phyloP scores from a whole-genome alignment of 805 yeast genomes.

The Helenozyma baotianmanensis region DNA sequence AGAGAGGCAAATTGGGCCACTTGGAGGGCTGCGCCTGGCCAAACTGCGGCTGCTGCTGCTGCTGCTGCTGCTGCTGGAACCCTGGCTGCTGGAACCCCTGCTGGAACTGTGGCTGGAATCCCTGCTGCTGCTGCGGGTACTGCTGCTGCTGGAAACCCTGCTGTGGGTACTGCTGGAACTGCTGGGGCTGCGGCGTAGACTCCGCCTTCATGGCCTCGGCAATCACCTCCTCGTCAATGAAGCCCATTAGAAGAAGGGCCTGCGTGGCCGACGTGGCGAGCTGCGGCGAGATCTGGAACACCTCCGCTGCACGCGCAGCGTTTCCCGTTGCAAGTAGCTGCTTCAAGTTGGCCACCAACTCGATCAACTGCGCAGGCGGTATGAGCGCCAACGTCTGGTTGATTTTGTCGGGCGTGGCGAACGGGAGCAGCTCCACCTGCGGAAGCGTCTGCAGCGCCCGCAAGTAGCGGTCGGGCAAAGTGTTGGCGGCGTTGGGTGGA shows the following conservation, averaged over 20 bases:
- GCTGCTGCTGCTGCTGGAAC: constrained; percentile 2
- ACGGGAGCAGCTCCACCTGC: constrained; percentile 38
- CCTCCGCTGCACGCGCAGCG: constrained; percentile 46
- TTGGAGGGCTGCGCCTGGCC: constrained; percentile 11
- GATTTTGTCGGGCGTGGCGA: constrained; percentile 52
- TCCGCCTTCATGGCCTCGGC: constrained; percentile 45
- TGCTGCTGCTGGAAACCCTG: constrained; percentile 8
- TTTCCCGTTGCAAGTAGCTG: constrained; percentile 49
- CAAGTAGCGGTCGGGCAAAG: constrained; percentile 23
- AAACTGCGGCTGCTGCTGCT: neutral
- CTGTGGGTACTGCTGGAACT: neutral
- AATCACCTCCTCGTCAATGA: constrained; percentile 66
- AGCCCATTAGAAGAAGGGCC: constrained; percentile 71
- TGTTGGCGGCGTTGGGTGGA: neutral
- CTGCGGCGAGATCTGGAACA: constrained; percentile 50
- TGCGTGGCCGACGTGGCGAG: constrained; percentile 68
- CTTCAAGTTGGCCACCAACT: constrained; percentile 63
- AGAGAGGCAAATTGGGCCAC: constrained; percentile 47
- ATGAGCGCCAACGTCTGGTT: constrained; percentile 58
- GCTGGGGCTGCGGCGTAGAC: constrained; percentile 14
- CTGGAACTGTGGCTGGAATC: constrained; percentile 10
- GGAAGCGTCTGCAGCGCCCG: constrained; percentile 59
- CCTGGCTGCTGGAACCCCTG: constrained; percentile 8
- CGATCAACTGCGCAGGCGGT: constrained; percentile 69
- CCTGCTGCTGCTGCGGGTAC: constrained; percentile 7